Evolutionary conservation across 441 rosid genomes (phyloP).

Genomic region (Populus hybrid): DNA sequence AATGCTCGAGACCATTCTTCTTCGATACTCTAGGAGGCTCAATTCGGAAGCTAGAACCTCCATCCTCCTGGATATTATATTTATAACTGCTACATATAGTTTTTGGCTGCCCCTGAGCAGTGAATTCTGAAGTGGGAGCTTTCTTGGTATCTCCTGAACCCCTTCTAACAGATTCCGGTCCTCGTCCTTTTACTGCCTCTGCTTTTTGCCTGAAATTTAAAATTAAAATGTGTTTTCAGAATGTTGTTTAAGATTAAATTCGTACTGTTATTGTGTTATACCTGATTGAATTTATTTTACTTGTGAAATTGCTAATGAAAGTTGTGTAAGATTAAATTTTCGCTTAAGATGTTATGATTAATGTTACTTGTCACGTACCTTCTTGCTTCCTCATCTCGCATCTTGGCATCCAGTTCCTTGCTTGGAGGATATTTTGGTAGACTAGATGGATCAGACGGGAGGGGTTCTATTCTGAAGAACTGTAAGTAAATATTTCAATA

Average conservation of each 20-base stretch:
- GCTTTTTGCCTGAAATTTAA: slow-evolving; percentile 50
- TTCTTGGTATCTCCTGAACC: slow-evolving; percentile 42
- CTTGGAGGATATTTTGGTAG: slow-evolving; percentile 74
- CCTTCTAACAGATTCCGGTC: slow-evolving; percentile 57
- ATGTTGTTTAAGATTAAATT: too few relatives aligned
- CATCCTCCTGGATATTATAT: slow-evolving; percentile 46
- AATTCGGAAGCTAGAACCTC: slow-evolving; percentile 48
- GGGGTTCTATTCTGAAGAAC: slow-evolving; percentile 67
- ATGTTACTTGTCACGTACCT: slow-evolving; percentile 31
- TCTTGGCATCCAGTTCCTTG: slow-evolving; percentile 71
- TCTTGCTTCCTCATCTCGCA: slow-evolving; percentile 63
- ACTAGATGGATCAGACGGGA: slow-evolving; percentile 55
- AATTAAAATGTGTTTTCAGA: too few relatives aligned
- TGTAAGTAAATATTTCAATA: slow-evolving; percentile 22
- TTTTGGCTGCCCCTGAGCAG: slow-evolving; percentile 45
- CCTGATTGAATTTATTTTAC: neutral
- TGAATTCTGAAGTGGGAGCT: slow-evolving; percentile 56
- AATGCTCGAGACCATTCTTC: slow-evolving; percentile 35
- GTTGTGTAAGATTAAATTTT: neutral
- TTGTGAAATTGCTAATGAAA: neutral
- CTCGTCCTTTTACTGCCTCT: slow-evolving; percentile 52
- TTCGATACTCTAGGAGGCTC: slow-evolving; percentile 38
- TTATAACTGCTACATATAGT: slow-evolving; percentile 40
- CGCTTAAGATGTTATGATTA: neutral
- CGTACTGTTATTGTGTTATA: too few relatives aligned